Evolutionary conservation across 164 flowering plant genomes (phyloP).

Genomic region (Umbellularia californica): DNA sequence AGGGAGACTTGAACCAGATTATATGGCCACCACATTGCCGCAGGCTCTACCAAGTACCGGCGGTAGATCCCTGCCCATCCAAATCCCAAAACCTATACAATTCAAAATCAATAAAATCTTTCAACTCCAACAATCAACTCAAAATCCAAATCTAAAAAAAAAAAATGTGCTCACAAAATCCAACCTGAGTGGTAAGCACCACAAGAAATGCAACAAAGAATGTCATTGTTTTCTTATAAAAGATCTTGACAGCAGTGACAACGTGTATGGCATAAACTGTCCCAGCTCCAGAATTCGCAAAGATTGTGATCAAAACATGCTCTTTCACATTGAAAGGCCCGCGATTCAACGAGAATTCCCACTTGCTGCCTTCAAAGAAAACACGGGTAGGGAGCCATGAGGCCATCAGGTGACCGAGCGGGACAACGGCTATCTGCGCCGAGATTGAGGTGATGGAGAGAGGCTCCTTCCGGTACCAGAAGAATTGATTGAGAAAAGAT

Average conservation of each 20-base stretch:
- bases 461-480: conserved; percentile 85
- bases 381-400: conserved; percentile 40
- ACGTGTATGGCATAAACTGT: conserved; percentile 83
- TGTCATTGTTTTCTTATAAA: conserved; percentile 51
- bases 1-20: conserved; percentile 89
- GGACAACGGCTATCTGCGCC: conserved; percentile 91
- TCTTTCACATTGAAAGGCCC: conserved; percentile 95
- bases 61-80: conserved; percentile 96
- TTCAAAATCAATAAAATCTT: conserved; percentile 16
- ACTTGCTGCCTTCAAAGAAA: conserved; percentile 50
- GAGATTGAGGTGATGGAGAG: conserved; percentile 72
- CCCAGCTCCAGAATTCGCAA: conserved; percentile 92
- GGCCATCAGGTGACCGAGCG: conserved; percentile 87
- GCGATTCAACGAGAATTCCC: conserved; percentile 75
- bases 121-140: background rate
- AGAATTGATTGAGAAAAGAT: conserved; percentile 90
- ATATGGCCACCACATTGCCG: conserved; percentile 97
- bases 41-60: conserved; percentile 82
- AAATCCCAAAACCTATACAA: conserved; percentile 78
- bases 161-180: background rate
- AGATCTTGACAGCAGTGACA: conserved; percentile 71
- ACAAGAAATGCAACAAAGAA: conserved; percentile 72
- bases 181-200: conserved; percentile 77
- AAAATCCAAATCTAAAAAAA: background rate
- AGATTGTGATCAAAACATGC: conserved; percentile 88